These are phyloP conservation scores for Euphorbia corollata DNA, from an alignment of 441 rosid genomes.

Conservation along the genomic window DNA sequence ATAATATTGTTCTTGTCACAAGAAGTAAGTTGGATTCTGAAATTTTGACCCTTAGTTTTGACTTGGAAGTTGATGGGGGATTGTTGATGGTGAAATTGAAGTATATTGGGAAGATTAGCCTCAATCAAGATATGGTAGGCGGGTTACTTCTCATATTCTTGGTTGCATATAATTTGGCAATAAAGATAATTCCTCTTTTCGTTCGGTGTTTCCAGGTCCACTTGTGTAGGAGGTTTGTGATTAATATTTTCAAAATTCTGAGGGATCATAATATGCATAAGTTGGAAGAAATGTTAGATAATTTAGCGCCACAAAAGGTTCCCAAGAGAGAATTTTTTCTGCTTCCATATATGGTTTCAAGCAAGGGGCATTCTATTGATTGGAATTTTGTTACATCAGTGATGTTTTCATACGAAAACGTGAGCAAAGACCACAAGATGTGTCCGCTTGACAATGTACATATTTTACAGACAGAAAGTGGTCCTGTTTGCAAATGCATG, in stretches of 20 bases:
- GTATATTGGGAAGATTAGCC: slow-evolving; percentile 39
- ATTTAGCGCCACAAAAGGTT: slow-evolving; percentile 23
- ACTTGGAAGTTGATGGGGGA: slow-evolving; percentile 52
- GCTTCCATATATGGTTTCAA: slow-evolving; percentile 37
- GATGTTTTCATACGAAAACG: slow-evolving; percentile 24
- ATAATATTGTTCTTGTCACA: slow-evolving; percentile 49
- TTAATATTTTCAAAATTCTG: slow-evolving; percentile 53
- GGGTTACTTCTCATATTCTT: slow-evolving; percentile 5
- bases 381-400: slow-evolving; percentile 54
- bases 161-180: neutral
- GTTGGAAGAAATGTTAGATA: slow-evolving; percentile 30
- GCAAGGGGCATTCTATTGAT: slow-evolving; percentile 30
- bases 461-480: slow-evolving; percentile 42
- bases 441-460: slow-evolving; percentile 31
- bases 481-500: slow-evolving; percentile 43
- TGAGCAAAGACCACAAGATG: slow-evolving; percentile 23
- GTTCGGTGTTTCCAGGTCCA: slow-evolving; percentile 39
- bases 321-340: slow-evolving; percentile 53
- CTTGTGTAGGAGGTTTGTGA: slow-evolving; percentile 58
- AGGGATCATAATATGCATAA: slow-evolving; percentile 35
- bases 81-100: slow-evolving; percentile 36
- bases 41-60: slow-evolving; percentile 27
- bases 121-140: slow-evolving; percentile 38
- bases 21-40: slow-evolving; percentile 48
- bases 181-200: neutral